A percentile compares a stretch with the other conserved stretches of the same genome.
Conservation (phyloP, 345 rosid genomes). For the Gossypium raimondii region DNA sequence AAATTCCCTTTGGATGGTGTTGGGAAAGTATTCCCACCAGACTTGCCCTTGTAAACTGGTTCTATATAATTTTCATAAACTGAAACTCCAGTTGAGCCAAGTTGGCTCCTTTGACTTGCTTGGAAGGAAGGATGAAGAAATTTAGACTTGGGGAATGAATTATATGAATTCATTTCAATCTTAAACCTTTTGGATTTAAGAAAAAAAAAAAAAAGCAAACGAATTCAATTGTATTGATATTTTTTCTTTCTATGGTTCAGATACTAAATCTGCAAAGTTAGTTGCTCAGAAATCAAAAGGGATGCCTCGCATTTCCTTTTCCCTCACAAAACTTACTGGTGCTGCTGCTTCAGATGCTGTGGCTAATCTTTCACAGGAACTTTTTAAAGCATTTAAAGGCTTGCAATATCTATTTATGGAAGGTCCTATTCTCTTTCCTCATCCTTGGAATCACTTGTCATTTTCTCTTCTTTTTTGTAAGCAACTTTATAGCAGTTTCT, state of each 20-base stretch:
- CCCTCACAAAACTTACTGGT: constrained; percentile 49
- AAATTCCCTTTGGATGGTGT: not conserved
- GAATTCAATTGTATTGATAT: not conserved
- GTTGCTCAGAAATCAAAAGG: constrained; percentile 89
- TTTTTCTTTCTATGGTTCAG: constrained; percentile 27
- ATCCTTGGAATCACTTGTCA: not conserved
- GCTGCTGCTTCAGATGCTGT: constrained; percentile 57
- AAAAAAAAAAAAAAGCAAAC: not conserved
- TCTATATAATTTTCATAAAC: not conserved
- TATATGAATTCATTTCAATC: not conserved
- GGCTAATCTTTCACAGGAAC: constrained; percentile 55
- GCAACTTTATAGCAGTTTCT: not conserved
- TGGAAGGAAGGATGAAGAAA: not conserved
- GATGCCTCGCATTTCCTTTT: constrained; percentile 66
- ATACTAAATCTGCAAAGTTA: constrained; percentile 46
- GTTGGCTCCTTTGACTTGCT: not conserved
- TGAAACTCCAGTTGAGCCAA: not conserved
- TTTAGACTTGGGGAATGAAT: not conserved
- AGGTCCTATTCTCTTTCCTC: constrained; percentile 38
- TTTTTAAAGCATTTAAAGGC: constrained; percentile 53
- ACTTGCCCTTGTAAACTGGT: not conserved
- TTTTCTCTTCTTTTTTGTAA: not conserved
- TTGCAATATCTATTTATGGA: constrained; percentile 27
- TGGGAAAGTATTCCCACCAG: not conserved
- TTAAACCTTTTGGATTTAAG: not conserved